Evolutionary conservation across 2,329 filamentous ascomycete species (phyloP).

Genomic region (Colletotrichum simmondsii): DNA sequence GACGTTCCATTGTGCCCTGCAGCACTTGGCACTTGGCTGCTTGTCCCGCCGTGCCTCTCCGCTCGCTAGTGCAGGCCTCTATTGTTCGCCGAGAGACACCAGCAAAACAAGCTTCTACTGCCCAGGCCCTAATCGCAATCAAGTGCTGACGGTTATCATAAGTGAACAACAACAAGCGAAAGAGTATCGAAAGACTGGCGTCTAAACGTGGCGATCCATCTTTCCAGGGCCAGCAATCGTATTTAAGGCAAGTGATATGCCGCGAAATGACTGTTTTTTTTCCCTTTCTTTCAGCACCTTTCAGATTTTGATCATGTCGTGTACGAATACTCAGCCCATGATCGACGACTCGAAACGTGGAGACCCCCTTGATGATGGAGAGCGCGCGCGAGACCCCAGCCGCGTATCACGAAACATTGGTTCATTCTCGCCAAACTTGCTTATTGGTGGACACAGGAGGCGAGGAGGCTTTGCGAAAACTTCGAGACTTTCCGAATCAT

Average conservation of each 20-base stretch:
- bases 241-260: neutral
- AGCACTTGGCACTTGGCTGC: slow-evolving; percentile 28
- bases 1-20: slow-evolving; percentile 1
- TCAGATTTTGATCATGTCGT: neutral
- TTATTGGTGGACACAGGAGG: neutral
- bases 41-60: slow-evolving; percentile 3
- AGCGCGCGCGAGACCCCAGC: neutral
- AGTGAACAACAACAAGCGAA: neutral
- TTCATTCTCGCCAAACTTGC: neutral
- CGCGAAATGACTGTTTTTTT: neutral
- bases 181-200: neutral
- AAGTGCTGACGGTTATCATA: neutral
- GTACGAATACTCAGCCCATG: neutral
- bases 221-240: neutral
- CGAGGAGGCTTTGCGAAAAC: neutral
- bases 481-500: neutral
- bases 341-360: slow-evolving; percentile 15
- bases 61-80: slow-evolving; percentile 11
- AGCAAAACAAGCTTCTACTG: slow-evolving; percentile 29
- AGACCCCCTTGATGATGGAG: slow-evolving; percentile 1
- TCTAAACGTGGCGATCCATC: neutral
- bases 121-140: slow-evolving; percentile 5
- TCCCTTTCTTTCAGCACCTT: neutral
- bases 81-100: slow-evolving; percentile 15
- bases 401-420: slow-evolving; percentile 12